Percentiles rank a stretch among this genome's conserved stretches.
These are phyloP conservation scores for Penicillium verhagenii DNA, from an alignment of 495 filamentous ascomycete species.

Conservation along the genomic window DNA sequence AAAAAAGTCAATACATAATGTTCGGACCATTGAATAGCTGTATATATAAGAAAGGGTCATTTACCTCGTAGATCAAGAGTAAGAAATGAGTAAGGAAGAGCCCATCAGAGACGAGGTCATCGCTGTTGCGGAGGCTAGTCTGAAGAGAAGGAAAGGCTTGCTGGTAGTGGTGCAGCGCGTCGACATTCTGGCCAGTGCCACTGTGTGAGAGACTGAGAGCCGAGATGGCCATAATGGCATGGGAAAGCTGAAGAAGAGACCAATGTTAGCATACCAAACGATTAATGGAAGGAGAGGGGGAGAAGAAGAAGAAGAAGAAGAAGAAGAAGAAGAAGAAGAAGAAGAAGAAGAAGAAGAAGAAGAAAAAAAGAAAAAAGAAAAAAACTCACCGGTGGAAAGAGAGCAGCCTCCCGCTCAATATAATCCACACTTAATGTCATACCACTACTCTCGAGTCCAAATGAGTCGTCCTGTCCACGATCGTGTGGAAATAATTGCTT, in stretches of 20 bases:
- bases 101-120: conserved; percentile 57
- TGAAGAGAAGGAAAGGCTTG: conserved; percentile 52
- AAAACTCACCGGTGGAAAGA: conserved; percentile 50
- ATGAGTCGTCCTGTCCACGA: conserved; percentile 22
- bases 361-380: too few relatives aligned
- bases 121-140: conserved; percentile 39
- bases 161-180: conserved; percentile 57
- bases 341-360: too few relatives aligned
- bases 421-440: conserved; percentile 41
- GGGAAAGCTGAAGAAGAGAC: conserved; percentile 50
- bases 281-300: not conserved
- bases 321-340: too few relatives aligned
- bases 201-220: conserved; percentile 54
- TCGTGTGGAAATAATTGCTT: conserved; percentile 35
- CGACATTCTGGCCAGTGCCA: conserved; percentile 42
- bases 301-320: too few relatives aligned
- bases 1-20: conserved; percentile 3
- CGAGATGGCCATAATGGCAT: conserved; percentile 61
- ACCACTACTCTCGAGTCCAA: conserved; percentile 23
- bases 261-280: conserved; percentile 12
- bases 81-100: conserved; percentile 59
- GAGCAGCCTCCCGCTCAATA: conserved; percentile 48
- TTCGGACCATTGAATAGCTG: too few relatives aligned
- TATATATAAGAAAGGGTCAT: conserved; percentile 3
- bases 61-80: conserved; percentile 59